Percentiles rank a stretch among this genome's conserved stretches.
These are phyloP conservation scores for Penicillium steckii DNA, from an alignment of 495 filamentous ascomycete species.

Conservation along the genomic window DNA sequence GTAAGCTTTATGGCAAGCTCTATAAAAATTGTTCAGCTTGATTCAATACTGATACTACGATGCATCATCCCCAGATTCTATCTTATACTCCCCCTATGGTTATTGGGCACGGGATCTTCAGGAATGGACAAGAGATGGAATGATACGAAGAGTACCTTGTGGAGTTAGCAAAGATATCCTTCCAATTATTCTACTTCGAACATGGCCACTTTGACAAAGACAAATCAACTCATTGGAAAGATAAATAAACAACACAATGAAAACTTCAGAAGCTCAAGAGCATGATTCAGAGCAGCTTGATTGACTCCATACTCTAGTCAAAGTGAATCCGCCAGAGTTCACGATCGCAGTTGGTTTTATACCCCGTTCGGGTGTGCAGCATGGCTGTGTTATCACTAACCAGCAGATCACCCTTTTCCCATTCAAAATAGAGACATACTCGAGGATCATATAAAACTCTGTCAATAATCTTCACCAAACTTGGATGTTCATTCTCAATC, in stretches of 20 bases:
- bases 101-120: no score
- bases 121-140: no score
- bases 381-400: slow-evolving; percentile 53
- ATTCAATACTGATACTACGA: no score
- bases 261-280: not conserved
- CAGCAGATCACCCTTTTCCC: slow-evolving; percentile 56
- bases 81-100: no score
- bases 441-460: slow-evolving; percentile 48
- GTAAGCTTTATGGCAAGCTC: no score
- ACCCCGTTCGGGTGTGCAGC: slow-evolving; percentile 52
- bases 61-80: no score
- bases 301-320: slow-evolving; percentile 19
- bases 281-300: not conserved
- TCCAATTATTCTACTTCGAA: not conserved
- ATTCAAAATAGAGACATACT: slow-evolving; percentile 44
- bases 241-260: not conserved
- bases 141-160: no score
- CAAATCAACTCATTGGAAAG: not conserved
- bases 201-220: not conserved
- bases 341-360: slow-evolving; percentile 37
- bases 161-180: no score
- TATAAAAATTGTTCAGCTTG: no score
- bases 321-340: slow-evolving; percentile 54
- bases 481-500: slow-evolving; percentile 41
- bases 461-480: slow-evolving; percentile 30